Percentiles rank a stretch among this genome's conserved stretches.
Conservation (phyloP, 768 basidiomycete species). For the Mycena epipterygia region DNA sequence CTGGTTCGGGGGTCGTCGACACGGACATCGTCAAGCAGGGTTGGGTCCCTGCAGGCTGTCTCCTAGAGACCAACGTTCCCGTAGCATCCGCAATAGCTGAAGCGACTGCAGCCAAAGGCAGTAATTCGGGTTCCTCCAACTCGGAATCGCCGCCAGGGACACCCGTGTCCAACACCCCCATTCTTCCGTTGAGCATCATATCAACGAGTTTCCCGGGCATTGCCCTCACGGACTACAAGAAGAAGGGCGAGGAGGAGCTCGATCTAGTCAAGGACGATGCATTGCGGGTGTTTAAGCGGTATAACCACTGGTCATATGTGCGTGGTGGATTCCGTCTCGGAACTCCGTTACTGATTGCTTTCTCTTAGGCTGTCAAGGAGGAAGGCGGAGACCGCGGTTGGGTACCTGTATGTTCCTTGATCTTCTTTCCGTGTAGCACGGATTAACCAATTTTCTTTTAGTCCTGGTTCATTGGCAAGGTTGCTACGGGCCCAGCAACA, state of each 20-base stretch:
- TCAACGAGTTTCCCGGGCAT: constrained; percentile 98
- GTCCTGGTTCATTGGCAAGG: constrained; percentile 97
- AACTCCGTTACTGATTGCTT: constrained; percentile 25
- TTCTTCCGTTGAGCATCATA: constrained; percentile 91
- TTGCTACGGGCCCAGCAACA: constrained; percentile 62
- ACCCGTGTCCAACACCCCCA: constrained; percentile 76
- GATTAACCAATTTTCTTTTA: constrained; percentile 42
- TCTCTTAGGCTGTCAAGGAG: constrained; percentile 88
- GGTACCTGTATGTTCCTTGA: constrained; percentile 79
- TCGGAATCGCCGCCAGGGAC: constrained; percentile 55
- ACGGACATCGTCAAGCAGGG: constrained; percentile 87
- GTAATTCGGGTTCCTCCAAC: constrained; percentile 42
- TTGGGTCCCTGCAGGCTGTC: constrained; percentile 98
- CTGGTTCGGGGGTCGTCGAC: constrained; percentile 84
- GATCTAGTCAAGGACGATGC: constrained; percentile 90
- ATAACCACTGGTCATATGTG: constrained; percentile 98
- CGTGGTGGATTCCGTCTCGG: constrained; percentile 40
- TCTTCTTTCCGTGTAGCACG: constrained; percentile 5
- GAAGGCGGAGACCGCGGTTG: constrained; percentile 95
- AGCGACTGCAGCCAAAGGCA: constrained; percentile 71
- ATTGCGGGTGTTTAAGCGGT: constrained; percentile 95
- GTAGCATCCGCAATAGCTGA: constrained; percentile 90
- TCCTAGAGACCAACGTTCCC: constrained; percentile 93
- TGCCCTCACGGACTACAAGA: constrained; percentile 96
- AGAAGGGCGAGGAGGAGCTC: constrained; percentile 94